Evolutionary conservation across 768 basidiomycete species (phyloP).

Genomic region (Serendipita indica): DNA sequence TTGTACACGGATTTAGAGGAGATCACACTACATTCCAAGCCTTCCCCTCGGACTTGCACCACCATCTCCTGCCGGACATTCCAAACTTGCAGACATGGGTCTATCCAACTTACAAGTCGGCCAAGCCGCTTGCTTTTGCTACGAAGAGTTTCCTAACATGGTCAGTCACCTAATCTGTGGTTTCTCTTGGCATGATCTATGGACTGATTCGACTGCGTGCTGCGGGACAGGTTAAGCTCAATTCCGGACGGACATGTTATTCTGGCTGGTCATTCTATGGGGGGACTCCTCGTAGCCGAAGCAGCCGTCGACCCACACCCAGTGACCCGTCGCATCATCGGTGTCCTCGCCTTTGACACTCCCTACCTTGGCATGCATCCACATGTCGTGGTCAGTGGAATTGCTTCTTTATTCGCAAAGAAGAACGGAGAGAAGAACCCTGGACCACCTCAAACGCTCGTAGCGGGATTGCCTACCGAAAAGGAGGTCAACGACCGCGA

Average conservation of each 20-base stretch:
- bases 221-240: constrained; percentile 31
- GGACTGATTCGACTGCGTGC: background rate
- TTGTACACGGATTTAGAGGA: constrained; percentile 23
- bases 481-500: background rate
- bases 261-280: constrained; percentile 45
- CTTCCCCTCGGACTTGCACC: constrained; percentile 41
- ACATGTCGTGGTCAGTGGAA: constrained; percentile 41
- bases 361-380: constrained; percentile 50
- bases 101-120: constrained; percentile 47
- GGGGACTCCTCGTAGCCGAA: constrained; percentile 42
- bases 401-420: constrained; percentile 36
- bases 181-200: background rate
- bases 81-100: constrained; percentile 31
- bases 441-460: background rate
- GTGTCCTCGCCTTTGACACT: constrained; percentile 42
- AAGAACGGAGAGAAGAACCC: background rate
- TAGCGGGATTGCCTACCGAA: background rate
- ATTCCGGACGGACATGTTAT: constrained; percentile 43
- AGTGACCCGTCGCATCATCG: constrained; percentile 30
- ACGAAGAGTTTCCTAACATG: constrained; percentile 42
- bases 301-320: constrained; percentile 23
- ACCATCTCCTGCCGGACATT: constrained; percentile 22
- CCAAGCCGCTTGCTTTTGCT: constrained; percentile 36
- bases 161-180: constrained; percentile 21
- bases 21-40: constrained; percentile 47